Percentiles rank a stretch among this genome's conserved stretches.
Conservation (phyloP, 768 basidiomycete species). For the Pisolithus tinctorius region DNA sequence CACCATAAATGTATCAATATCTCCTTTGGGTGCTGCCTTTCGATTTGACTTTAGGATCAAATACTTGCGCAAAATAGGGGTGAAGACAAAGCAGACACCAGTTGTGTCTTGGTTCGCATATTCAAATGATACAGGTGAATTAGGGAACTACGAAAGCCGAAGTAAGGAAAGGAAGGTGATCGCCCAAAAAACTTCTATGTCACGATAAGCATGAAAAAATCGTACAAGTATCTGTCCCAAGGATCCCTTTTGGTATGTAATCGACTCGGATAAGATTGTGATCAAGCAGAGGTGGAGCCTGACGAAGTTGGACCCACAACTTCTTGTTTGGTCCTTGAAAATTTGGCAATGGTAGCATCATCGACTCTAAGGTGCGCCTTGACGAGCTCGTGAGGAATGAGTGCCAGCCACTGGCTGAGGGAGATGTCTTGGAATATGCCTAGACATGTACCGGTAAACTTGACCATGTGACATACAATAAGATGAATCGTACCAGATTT, state of each 20-base stretch:
- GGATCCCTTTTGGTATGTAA: neutral
- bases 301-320: conserved; percentile 32
- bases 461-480: no score
- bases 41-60: no score
- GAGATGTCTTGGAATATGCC: conserved; percentile 51
- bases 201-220: conserved; percentile 1
- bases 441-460: conserved; percentile 9
- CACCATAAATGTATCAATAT: no score
- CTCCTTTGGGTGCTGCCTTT: no score
- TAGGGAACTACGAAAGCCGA: no score
- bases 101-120: no score
- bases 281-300: neutral
- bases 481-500: conserved; percentile 33
- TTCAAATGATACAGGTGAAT: no score
- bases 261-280: neutral
- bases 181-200: no score
- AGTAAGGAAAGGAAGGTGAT: no score
- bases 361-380: conserved; percentile 55
- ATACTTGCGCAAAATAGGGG: no score
- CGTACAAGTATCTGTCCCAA: conserved; percentile 9
- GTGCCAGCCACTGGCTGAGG: conserved; percentile 55
- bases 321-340: conserved; percentile 45
- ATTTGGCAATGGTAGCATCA: conserved; percentile 40
- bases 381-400: conserved; percentile 52
- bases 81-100: no score